Base-by-base conservation (phyloP, 305 asterid genomes). In the Ilex paraguariensis region DNA sequence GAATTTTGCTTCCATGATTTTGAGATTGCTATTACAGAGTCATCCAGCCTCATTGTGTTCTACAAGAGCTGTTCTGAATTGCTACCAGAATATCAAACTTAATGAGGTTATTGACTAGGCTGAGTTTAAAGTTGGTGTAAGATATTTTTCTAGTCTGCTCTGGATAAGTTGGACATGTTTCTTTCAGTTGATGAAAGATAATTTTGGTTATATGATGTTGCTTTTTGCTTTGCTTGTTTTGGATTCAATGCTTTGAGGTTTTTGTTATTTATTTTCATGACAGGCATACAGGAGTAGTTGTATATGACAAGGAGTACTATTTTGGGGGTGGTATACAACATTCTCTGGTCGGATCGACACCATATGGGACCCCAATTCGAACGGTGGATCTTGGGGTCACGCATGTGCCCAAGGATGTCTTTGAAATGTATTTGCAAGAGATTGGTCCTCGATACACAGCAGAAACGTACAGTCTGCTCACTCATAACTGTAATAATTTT, bases 211-310 rank as follows among this genome's bases (percentile, higher is more conserved):
- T 12, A 12, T 7, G 14, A n/a, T 7, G 53, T 49, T 12, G 13
- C 6, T 5, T 49, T 3, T 49, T 49, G 53, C 53, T 49, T 1
- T n/a, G 11, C 12, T n/a, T 49, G 7, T 6, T 33, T 31, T 11
- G 30, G 21, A n/a, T 11, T 7, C 5, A 49, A 7, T n/a, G 53
- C 53, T 49, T n/a, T 12, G 53, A 49, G 53, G 16, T 14, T 45
- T n/a, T 55, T 21, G 9, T n/a, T 17, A 9, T 17, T 16, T 50
- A 49, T 49, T 49, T 49, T 12, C 5, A 12, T 46, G 56, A 60
- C 81, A 93, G 99, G 99, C 99, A 93, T 73, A 87, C 99, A 2
- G 99, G 99, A 67, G 75, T 90, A 16, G 94, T 87, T 55, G 97
- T 86, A 54, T 93, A 90, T 70, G 97, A 90, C 60, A 71, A 72